A percentile compares a stretch with the other conserved stretches of the same genome.
Evolutionary conservation across 2,329 filamentous ascomycete species (phyloP).

Genomic region (Neonectria coccinea): DNA sequence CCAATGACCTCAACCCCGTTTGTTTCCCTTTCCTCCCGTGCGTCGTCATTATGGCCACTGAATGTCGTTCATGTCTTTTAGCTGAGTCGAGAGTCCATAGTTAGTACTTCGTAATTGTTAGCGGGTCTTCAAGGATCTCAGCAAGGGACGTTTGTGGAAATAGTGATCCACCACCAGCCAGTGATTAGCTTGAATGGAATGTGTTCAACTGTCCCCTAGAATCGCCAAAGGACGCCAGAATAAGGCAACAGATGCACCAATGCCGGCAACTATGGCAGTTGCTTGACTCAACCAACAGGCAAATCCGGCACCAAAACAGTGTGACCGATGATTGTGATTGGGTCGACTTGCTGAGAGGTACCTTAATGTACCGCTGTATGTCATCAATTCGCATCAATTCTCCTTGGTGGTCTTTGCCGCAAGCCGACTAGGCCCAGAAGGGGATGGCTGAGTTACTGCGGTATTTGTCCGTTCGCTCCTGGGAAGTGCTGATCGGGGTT

Average conservation of each 20-base stretch:
- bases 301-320: background rate
- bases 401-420: conserved; percentile 30
- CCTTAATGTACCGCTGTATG: conserved; percentile 38
- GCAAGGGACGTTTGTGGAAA: background rate
- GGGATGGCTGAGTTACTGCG: conserved; percentile 38
- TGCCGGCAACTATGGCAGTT: conserved; percentile 1
- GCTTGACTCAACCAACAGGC: conserved; percentile 12
- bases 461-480: conserved; percentile 30
- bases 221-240: conserved; percentile 4
- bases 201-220: background rate
- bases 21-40: too few species aligned
- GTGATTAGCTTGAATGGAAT: background rate
- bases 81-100: conserved; percentile 1
- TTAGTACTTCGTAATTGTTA: background rate
- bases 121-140: background rate
- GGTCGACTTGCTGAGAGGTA: conserved; percentile 25
- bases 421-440: conserved; percentile 36
- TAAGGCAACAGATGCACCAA: conserved; percentile 13
- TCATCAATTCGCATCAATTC: conserved; percentile 36
- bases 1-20: background rate
- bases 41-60: background rate
- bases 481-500: conserved; percentile 15
- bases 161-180: background rate
- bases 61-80: background rate
- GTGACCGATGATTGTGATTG: conserved; percentile 16